Conservation (phyloP, 495 filamentous ascomycete genomes). For the Penicillium canescens region DNA sequence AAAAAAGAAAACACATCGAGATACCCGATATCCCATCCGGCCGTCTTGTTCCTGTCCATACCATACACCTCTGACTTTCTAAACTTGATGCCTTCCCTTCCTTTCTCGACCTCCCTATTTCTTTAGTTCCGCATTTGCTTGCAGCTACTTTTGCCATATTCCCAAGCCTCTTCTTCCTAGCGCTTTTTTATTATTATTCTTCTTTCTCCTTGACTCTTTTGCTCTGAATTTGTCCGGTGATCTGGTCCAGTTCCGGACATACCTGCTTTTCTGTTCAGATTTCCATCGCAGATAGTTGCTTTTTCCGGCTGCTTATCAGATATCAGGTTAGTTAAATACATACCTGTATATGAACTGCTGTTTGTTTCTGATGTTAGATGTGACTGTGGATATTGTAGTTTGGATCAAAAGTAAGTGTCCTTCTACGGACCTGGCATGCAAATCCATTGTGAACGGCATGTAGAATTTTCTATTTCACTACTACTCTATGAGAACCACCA, state of each 20-base stretch:
- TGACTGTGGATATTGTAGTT: too few species aligned
- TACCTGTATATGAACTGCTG: background rate
- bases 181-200: slow-evolving; percentile 5
- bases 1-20: too few species aligned
- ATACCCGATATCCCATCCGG: too few species aligned
- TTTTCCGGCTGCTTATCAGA: background rate
- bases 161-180: slow-evolving; percentile 30
- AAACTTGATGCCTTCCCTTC: background rate
- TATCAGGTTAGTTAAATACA: slow-evolving; percentile 2
- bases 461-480: slow-evolving; percentile 10
- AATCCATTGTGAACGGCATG: too few species aligned
- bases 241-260: background rate
- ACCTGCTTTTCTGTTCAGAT: background rate
- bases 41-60: background rate
- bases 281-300: background rate
- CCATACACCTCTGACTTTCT: background rate
- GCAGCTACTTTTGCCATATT: slow-evolving; percentile 33
- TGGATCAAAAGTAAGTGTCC: too few species aligned
- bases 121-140: slow-evolving; percentile 10
- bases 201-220: background rate
- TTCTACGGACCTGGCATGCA: too few species aligned
- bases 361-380: background rate
- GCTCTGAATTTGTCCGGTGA: background rate
- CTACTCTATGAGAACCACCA: slow-evolving; percentile 31
- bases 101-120: background rate